These are phyloP conservation scores for Zymoseptoria ardabiliae DNA, from an alignment of 2,329 filamentous ascomycete species.

Conservation along the genomic window DNA sequence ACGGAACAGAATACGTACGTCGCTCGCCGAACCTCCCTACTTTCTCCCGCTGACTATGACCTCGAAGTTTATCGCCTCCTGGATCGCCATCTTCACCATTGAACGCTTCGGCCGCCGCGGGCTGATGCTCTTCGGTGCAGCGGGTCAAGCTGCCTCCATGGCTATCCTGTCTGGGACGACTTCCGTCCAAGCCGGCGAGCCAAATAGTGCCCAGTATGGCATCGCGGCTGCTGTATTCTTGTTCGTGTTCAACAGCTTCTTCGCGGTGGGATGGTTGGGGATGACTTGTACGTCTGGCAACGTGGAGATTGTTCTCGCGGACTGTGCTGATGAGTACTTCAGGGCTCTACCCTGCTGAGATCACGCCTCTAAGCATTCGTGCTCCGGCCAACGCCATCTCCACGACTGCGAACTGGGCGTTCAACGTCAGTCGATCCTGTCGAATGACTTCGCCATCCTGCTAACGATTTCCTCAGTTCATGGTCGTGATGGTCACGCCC, in stretches of 20 bases:
- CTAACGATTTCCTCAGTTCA: constrained; percentile 3
- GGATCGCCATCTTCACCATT: constrained; percentile 45
- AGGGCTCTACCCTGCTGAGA: constrained; percentile 23
- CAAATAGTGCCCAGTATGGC: constrained; percentile 20
- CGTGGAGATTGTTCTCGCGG: no score
- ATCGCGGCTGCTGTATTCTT: constrained; percentile 34
- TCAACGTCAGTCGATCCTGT: constrained; percentile 27
- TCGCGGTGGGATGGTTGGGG: constrained; percentile 28
- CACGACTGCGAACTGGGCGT: constrained; percentile 36
- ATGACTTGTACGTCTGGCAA: constrained; percentile 12
- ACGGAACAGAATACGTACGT: constrained; percentile 44
- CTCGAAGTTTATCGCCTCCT: constrained; percentile 38
- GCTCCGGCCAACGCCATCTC: constrained; percentile 33
- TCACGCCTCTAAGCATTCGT: constrained; percentile 30
- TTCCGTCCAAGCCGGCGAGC: constrained; percentile 9
- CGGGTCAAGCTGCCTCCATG: constrained; percentile 24
- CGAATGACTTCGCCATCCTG: neutral
- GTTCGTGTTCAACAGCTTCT: constrained; percentile 34
- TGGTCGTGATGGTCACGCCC: constrained; percentile 52
- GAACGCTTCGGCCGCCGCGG: constrained; percentile 50
- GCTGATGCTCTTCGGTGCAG: constrained; percentile 64
- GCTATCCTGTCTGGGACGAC: constrained; percentile 26
- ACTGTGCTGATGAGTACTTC: neutral
- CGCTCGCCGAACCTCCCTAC: neutral
- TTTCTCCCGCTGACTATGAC: neutral